These are phyloP conservation scores for Triticum timopheevii DNA, from an alignment of 176 grass and related monocot species.

Conservation along the genomic window DNA sequence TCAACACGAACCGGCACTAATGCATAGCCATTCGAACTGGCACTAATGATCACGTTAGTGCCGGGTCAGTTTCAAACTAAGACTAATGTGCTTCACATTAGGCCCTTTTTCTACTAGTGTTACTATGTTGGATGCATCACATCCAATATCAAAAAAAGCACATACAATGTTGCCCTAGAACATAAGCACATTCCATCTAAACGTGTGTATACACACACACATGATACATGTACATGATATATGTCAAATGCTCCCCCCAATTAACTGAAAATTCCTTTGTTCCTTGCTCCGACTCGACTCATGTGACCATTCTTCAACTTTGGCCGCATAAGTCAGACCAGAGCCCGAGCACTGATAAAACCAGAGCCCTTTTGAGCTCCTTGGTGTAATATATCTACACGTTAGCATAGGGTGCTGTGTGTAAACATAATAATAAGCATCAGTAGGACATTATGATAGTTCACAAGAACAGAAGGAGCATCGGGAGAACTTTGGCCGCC, in stretches of 20 bases:
- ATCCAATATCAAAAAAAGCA: no score
- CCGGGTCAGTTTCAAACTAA: no score
- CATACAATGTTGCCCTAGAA: no score
- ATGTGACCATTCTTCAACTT: slow-evolving; percentile 54
- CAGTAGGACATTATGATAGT: slow-evolving; percentile 13
- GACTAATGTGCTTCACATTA: no score
- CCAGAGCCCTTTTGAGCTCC: slow-evolving; percentile 52
- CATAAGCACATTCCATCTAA: no score
- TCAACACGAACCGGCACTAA: no score
- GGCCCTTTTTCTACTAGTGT: no score
- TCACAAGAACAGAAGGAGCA: slow-evolving; percentile 1
- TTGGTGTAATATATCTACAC: slow-evolving; percentile 69
- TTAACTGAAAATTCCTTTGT: slow-evolving; percentile 72
- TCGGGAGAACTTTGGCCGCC: neutral
- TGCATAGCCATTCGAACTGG: no score
- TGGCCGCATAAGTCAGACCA: slow-evolving; percentile 44
- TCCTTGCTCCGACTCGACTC: slow-evolving; percentile 72
- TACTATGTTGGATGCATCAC: no score
- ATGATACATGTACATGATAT: no score
- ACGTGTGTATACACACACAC: no score
- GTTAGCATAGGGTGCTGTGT: slow-evolving; percentile 23
- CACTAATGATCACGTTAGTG: no score
- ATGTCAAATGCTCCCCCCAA: neutral
- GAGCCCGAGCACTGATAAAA: neutral
- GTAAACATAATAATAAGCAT: slow-evolving; percentile 21